Evolutionary conservation across 441 rosid species (phyloP), one percentile per base, ranked within the genome.

Genomic region (Brassica balearica): DNA sequence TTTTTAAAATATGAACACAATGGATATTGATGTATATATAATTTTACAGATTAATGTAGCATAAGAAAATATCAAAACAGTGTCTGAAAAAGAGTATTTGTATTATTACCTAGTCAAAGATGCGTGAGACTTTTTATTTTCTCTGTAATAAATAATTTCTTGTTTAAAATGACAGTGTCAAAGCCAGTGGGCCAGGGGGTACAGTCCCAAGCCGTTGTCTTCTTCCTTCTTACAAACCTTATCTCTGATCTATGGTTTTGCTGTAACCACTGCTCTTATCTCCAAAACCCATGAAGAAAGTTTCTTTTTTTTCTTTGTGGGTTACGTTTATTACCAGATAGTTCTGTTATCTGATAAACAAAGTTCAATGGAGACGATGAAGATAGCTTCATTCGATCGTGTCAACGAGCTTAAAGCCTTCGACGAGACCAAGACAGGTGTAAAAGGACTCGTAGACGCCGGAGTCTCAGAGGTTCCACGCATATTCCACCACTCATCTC

Each of bases 361-460:
- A 22, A 22, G 23, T 22, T 22, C 22, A 53, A 77, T 77, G 82
- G 74, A 73, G 38, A 22, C 46, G 2, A 62, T 2, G 25, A 79
- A 62, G 17, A 36, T 55, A 11, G 51, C 53, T 65, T 68, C 82
- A 17, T 70, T 1, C 12, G 72, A 82, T 59, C 71, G 87, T 9
- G 2, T 2, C 25, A 79, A 77, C 0, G 82, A 85, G 59, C 70
- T 87, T 3, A 77, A 77, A 68, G 85, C 85, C 56, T 85, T 87
- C 41, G 87, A 85, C 8, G 71, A 83, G 32, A 61, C 80, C 3
- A 81, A 46, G 70, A 46, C 85, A 0, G 88, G 88, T 9, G 88
- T 85, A 1, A 87, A 87, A 43, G 87, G 89, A 14, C 85, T 87
- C 27, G 82, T 82, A 1, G 88, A 87, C 43, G 48, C 84, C 14